Evolutionary conservation across 208 protist species (phyloP).

Genomic region (Crithidia brevicula): DNA sequence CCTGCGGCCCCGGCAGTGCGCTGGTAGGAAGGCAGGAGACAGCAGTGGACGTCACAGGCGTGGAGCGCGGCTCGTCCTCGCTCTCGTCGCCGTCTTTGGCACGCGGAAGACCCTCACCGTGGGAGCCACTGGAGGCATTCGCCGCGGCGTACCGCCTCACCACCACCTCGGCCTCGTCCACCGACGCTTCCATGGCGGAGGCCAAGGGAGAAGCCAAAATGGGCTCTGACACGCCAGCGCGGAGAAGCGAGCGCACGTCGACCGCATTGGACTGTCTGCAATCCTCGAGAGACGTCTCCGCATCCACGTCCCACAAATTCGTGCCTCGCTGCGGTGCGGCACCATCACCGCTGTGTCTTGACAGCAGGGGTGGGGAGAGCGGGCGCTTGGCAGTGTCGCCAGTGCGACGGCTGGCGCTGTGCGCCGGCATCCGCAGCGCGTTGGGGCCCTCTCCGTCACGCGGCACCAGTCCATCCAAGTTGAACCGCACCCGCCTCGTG

Average conservation of each 20-base stretch:
- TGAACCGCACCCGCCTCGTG: conserved; percentile 8
- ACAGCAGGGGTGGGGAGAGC: not conserved
- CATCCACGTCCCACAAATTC: too few species aligned
- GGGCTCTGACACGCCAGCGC: conserved; percentile 5
- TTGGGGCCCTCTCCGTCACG: conserved; percentile 16
- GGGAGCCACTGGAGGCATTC: not conserved
- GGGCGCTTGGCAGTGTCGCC: not conserved
- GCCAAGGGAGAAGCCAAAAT: not conserved
- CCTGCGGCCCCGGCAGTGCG: not conserved
- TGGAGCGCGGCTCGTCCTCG: not conserved
- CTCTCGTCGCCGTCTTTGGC: not conserved
- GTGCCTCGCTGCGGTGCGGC: too few species aligned
- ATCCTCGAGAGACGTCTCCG: not conserved
- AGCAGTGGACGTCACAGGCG: not conserved
- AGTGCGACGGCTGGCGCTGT: not conserved
- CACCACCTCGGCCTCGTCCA: not conserved
- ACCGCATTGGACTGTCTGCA: not conserved
- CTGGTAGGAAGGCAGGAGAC: too few species aligned
- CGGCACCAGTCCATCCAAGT: conserved; percentile 6
- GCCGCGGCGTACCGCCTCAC: not conserved
- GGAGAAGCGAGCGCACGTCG: conserved; percentile 10
- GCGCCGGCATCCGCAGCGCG: conserved; percentile 16
- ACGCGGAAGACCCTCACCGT: not conserved
- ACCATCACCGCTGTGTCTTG: too few species aligned
- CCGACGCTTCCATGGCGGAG: not conserved